Evolutionary conservation across 1,139 yeast species (phyloP).

Genomic region (Spathaspora jeffriesii): DNA sequence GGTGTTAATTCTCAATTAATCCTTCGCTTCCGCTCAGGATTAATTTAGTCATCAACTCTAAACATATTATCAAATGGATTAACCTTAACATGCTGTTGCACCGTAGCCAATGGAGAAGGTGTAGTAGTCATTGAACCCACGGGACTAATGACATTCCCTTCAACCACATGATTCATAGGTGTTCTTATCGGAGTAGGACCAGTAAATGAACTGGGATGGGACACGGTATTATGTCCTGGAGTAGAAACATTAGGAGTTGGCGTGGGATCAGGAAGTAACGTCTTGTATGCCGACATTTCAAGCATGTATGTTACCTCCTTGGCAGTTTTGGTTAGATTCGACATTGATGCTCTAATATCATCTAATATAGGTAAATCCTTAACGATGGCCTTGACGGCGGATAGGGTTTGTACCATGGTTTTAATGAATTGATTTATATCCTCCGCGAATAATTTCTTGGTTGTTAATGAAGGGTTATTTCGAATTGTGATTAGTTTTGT

Average conservation of each 20-base stretch:
- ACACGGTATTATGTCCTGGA: slow-evolving; percentile 29
- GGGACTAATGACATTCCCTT: slow-evolving; percentile 1
- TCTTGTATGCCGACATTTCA: slow-evolving; percentile 52
- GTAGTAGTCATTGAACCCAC: slow-evolving; percentile 16
- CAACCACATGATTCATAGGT: slow-evolving; percentile 30
- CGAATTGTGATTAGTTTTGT: slow-evolving; percentile 55
- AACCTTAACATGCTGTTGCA: slow-evolving; percentile 37
- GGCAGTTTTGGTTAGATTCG: slow-evolving; percentile 81
- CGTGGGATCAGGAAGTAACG: slow-evolving; percentile 32
- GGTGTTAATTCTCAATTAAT: too few species aligned
- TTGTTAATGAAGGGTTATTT: slow-evolving; percentile 51
- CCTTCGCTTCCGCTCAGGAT: too few species aligned
- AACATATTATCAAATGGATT: slow-evolving; percentile 45
- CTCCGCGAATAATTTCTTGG: slow-evolving; percentile 78
- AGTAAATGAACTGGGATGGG: neutral
- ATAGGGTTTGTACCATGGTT: slow-evolving; percentile 79
- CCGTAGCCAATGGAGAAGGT: slow-evolving; percentile 31
- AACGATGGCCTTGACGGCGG: slow-evolving; percentile 82
- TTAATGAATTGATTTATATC: slow-evolving; percentile 82
- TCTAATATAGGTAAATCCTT: slow-evolving; percentile 76
- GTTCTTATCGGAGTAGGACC: slow-evolving; percentile 28
- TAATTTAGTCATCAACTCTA: too few species aligned
- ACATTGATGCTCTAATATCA: slow-evolving; percentile 79
- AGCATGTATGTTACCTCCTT: slow-evolving; percentile 85
- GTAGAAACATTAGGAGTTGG: slow-evolving; percentile 37